Evolutionary conservation across 1,284 basidiomycete genomes (phyloP).

Genomic region (Ceratobasidium sp.): DNA sequence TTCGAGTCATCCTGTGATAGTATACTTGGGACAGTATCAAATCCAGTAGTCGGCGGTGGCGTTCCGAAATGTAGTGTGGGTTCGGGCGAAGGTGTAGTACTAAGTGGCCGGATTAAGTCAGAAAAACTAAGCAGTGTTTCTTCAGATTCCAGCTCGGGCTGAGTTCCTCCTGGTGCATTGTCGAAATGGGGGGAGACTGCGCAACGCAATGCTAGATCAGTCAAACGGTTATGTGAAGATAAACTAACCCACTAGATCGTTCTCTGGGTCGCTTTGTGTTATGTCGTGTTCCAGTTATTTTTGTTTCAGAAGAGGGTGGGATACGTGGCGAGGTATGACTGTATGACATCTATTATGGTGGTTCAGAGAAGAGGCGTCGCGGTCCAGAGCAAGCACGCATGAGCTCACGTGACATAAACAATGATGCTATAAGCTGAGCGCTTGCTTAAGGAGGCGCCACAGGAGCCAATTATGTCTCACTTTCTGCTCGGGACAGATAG

Average conservation of each 20-base stretch:
- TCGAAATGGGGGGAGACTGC: slow-evolving; percentile 23
- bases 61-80: slow-evolving; percentile 42
- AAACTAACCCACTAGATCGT: slow-evolving; percentile 21
- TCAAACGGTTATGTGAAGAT: background rate
- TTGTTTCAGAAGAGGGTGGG: background rate
- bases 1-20: background rate
- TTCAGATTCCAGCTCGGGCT: slow-evolving; percentile 21
- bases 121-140: slow-evolving; percentile 33
- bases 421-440: slow-evolving; percentile 22
- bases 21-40: background rate
- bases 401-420: slow-evolving; percentile 32
- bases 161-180: background rate
- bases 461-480: no score
- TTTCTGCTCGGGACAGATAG: no score
- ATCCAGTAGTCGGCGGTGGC: background rate
- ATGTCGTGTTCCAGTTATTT: background rate
- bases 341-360: slow-evolving; percentile 7
- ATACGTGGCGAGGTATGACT: background rate
- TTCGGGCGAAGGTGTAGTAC: slow-evolving; percentile 42
- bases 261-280: slow-evolving; percentile 36
- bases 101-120: slow-evolving; percentile 42
- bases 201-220: slow-evolving; percentile 8
- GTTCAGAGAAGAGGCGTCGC: background rate
- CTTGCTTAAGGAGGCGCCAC: background rate
- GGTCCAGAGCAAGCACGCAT: slow-evolving; percentile 16